Evolutionary conservation across 352 stramenopile species (phyloP).

Genomic region (Peronospora destructor): DNA sequence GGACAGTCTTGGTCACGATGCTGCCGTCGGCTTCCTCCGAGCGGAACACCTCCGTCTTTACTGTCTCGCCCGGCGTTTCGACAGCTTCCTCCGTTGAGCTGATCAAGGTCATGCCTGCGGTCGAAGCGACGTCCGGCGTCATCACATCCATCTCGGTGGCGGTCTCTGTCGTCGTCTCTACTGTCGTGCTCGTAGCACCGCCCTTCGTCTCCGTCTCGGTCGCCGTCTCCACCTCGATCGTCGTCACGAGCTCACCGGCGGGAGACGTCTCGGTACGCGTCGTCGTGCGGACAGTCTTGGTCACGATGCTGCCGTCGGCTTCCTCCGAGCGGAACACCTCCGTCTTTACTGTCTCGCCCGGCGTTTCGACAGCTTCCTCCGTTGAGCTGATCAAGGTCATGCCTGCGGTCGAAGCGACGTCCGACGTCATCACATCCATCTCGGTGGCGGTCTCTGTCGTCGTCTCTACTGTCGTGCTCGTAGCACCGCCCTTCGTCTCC

Average conservation of each 20-base stretch:
- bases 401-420: background rate
- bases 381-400: constrained; percentile 2
- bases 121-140: background rate
- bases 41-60: constrained; percentile 13
- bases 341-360: constrained; percentile 8
- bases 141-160: constrained; percentile 3
- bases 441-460: background rate
- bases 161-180: constrained; percentile 15
- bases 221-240: constrained; percentile 6
- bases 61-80: constrained; percentile 1
- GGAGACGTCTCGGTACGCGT: background rate
- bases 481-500: background rate
- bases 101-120: constrained; percentile 4
- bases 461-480: constrained; percentile 1
- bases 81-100: constrained; percentile 11
- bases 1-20: constrained; percentile 10
- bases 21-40: constrained; percentile 8
- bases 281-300: constrained; percentile 10
- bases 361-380: constrained; percentile 3
- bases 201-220: constrained; percentile 6
- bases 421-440: background rate
- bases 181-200: constrained; percentile 1
- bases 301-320: constrained; percentile 8
- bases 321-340: constrained; percentile 13
- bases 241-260: constrained; percentile 3